phyloP scores from a whole-genome alignment of 106 monocot genomes.

The Dioscorea alata region DNA sequence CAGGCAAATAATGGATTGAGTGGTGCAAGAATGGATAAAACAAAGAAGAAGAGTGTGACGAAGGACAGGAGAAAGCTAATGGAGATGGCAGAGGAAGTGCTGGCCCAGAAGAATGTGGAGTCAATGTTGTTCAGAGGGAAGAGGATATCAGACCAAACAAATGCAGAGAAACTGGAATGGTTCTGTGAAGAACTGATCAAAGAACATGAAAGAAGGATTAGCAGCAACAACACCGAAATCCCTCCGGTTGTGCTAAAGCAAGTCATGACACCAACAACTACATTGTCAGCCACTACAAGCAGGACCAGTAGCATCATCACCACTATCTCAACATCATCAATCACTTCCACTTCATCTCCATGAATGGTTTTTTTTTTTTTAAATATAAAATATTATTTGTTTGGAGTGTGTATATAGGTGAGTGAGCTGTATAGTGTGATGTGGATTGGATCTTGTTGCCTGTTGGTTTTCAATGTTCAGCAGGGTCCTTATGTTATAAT shows the following conservation, averaged over 20 bases:
- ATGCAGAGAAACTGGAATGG: conserved; percentile 3
- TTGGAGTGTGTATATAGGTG: too few species aligned
- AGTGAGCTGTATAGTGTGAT: too few species aligned
- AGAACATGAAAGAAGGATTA: conserved; percentile 5
- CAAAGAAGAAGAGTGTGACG: neutral
- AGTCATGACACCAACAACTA: neutral
- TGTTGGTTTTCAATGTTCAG: too few species aligned
- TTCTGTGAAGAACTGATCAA: conserved; percentile 4
- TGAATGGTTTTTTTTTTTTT: neutral
- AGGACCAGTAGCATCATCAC: neutral
- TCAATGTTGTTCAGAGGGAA: conserved; percentile 36
- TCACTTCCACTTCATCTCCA: neutral
- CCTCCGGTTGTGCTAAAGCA: neutral
- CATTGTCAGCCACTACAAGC: too few species aligned
- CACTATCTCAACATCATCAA: too few species aligned
- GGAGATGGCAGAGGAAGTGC: neutral
- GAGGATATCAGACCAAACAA: conserved; percentile 10
- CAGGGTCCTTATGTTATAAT: too few species aligned
- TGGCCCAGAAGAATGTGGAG: conserved; percentile 33
- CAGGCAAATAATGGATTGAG: neutral
- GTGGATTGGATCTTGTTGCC: too few species aligned
- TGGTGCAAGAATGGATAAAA: neutral
- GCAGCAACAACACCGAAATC: too few species aligned
- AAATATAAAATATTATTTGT: too few species aligned
- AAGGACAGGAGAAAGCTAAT: neutral